A percentile compares a stretch with the other conserved stretches of the same genome.
Evolutionary conservation across 2,329 filamentous ascomycete genomes (phyloP).

Genomic region (Penicillium sp.): DNA sequence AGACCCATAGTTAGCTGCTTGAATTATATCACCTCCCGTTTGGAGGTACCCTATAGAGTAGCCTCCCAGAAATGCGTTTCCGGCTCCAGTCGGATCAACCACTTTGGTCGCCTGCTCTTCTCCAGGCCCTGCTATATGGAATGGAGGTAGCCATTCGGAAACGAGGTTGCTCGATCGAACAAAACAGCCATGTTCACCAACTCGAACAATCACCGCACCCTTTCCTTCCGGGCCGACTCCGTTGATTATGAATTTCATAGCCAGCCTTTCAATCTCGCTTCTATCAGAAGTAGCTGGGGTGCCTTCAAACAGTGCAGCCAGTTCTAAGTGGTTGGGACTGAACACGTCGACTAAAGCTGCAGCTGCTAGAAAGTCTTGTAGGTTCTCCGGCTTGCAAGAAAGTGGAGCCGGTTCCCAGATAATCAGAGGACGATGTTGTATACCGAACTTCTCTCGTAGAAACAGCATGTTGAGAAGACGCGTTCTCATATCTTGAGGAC

Average conservation of each 20-base stretch:
- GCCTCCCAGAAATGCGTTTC: constrained; percentile 40
- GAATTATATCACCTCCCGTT: constrained; percentile 16
- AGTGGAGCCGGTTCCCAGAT: constrained; percentile 30
- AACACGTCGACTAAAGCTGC: constrained; percentile 33
- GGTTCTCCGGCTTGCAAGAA: constrained; percentile 22
- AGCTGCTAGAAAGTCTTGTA: constrained; percentile 20
- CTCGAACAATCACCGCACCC: constrained; percentile 29
- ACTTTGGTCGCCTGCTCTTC: constrained; percentile 15
- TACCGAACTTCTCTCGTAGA: constrained; percentile 13
- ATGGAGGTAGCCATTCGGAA: constrained; percentile 33
- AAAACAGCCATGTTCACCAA: constrained; percentile 34
- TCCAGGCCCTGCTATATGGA: constrained; percentile 8
- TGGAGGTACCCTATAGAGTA: constrained; percentile 29
- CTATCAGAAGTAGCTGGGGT: background rate
- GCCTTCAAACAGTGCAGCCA: constrained; percentile 23
- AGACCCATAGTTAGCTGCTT: constrained; percentile 33
- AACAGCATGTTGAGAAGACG: constrained; percentile 15
- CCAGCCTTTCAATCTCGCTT: constrained; percentile 14
- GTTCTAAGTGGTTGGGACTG: constrained; percentile 43
- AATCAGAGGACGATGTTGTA: constrained; percentile 15
- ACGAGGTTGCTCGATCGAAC: constrained; percentile 9
- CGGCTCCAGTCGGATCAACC: constrained; percentile 39
- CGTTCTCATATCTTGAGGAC: constrained; percentile 13
- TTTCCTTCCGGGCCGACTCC: constrained; percentile 18
- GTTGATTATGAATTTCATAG: constrained; percentile 6